phyloP scores from a whole-genome alignment of 2,329 filamentous ascomycete genomes.

The Fusarium nurragi region DNA sequence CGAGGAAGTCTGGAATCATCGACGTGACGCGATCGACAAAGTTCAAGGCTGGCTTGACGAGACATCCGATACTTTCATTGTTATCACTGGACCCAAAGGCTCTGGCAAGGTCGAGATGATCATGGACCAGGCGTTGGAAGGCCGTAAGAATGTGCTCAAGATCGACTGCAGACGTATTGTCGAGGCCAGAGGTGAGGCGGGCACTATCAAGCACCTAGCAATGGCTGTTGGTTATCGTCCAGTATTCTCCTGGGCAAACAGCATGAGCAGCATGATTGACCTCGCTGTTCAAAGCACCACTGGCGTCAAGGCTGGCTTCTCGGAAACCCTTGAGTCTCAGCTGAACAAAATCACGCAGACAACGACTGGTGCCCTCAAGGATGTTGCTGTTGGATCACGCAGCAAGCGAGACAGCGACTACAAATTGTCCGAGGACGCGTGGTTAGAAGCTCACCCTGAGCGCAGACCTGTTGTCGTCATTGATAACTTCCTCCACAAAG shows the following conservation, averaged over 20 bases:
- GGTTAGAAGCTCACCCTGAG: slow-evolving; percentile 89
- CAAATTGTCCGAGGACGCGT: slow-evolving; percentile 81
- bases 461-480: slow-evolving; percentile 84
- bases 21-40: slow-evolving; percentile 82
- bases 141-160: slow-evolving; percentile 79
- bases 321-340: slow-evolving; percentile 89
- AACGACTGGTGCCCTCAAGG: slow-evolving; percentile 79
- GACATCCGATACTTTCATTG: slow-evolving; percentile 89
- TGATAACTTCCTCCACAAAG: slow-evolving; percentile 90
- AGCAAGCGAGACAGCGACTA: slow-evolving; percentile 78
- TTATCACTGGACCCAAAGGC: slow-evolving; percentile 90
- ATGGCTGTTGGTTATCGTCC: slow-evolving; percentile 88
- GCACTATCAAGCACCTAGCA: slow-evolving; percentile 84
- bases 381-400: slow-evolving; percentile 75
- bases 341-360: slow-evolving; percentile 90
- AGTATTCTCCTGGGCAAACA: slow-evolving; percentile 97
- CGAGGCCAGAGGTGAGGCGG: slow-evolving; percentile 87
- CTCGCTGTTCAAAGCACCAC: slow-evolving; percentile 93
- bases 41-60: slow-evolving; percentile 88
- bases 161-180: slow-evolving; percentile 95
- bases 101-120: slow-evolving; percentile 92
- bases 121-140: slow-evolving; percentile 81
- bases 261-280: slow-evolving; percentile 89
- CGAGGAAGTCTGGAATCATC: slow-evolving; percentile 86
- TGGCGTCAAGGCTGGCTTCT: slow-evolving; percentile 93